These are phyloP conservation scores for Fagus sylvatica DNA, from an alignment of 306 rosid species.

Conservation along the genomic window DNA sequence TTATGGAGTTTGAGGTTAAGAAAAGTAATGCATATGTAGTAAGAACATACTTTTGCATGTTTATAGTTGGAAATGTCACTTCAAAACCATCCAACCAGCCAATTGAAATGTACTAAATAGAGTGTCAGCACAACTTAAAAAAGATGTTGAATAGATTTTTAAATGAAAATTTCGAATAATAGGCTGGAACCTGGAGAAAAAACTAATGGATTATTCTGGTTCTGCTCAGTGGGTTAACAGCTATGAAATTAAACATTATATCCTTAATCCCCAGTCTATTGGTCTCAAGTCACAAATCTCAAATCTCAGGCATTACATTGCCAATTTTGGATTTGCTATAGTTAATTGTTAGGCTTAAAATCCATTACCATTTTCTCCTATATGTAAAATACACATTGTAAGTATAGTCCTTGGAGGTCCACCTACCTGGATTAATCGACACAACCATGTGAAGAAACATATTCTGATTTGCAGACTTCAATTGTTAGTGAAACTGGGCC, in stretches of 20 bases:
- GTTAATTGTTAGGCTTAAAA: background rate
- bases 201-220: background rate
- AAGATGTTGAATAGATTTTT: background rate
- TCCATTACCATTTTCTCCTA: background rate
- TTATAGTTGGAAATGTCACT: background rate
- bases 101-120: conserved; percentile 5
- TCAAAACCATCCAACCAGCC: background rate
- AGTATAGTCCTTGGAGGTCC: conserved; percentile 34
- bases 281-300: background rate
- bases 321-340: background rate
- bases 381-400: background rate
- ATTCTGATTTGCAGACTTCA: conserved; percentile 21
- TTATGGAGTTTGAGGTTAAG: background rate
- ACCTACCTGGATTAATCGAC: conserved; percentile 33
- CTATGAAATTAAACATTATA: background rate
- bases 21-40: background rate
- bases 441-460: conserved; percentile 52
- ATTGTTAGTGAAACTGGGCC: conserved; percentile 44
- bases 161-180: conserved; percentile 4
- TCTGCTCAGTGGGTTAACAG: background rate
- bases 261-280: background rate
- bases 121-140: conserved; percentile 17
- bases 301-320: background rate
- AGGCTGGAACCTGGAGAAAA: background rate
- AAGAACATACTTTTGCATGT: background rate